Base-by-base conservation (phyloP, 345 rosid genomes). In the Turnera subulata region DNA sequence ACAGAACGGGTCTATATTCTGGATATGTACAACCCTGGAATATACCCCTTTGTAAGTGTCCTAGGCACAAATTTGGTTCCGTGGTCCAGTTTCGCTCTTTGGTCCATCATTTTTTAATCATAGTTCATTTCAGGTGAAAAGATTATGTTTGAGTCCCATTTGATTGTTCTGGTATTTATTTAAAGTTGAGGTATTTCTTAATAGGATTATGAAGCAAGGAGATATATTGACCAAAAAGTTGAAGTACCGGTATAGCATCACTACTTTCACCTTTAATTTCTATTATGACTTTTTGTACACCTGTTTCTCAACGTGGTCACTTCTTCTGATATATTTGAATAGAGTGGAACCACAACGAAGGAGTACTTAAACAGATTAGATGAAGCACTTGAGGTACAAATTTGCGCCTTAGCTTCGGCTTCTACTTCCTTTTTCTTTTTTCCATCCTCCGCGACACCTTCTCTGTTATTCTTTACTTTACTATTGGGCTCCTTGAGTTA, bases 1-100 rank as follows among this genome's bases (percentile, higher is more conserved):
- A 56, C 84, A 92, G 98, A 73, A 50, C 82, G 89, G 37, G 95
- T 92, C 49, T 86, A 92, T 72, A 82, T 82, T 46, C 58, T 92
- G 78, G 98, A 92, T 72, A 78, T 89, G 88, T 92, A 78, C 75
- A 92, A 92, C 58, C 96, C 91, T 32, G 78, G 73, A 64, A 89
- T 92, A 64, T 92, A 86, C 70, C 98, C 98, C 38, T 77, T 71
- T 21, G 98, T 89, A 83, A 86, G 95, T 68, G 66, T 39, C 42
- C 46, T 45, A 50, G 26, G 57, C 56, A 46, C 39, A 47, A 65
- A 32, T 55, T 63, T 63, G 17, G 11, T 4, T 32, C 15, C 53
- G 33, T 37, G 18, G 42, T 69, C 50, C 38, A 21, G 19, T 60
- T 20, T 11, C 24, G 39, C 24, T 17, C 20, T 57, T 20, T 29